Base-by-base conservation (phyloP, 768 basidiomycete species). In the Kwoniella dendrophila region DNA sequence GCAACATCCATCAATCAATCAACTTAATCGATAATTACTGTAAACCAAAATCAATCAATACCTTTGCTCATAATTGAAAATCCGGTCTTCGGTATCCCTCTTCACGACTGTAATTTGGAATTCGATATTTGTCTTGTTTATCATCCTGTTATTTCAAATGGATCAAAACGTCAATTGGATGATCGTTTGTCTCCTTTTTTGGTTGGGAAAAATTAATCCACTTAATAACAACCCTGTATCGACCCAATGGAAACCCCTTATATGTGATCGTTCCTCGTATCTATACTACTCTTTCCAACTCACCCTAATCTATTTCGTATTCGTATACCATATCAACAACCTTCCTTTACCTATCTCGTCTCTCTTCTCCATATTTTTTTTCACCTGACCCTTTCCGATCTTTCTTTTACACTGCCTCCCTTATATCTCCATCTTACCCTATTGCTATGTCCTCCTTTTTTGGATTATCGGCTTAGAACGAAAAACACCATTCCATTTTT, bases 181-280 rank as follows among this genome's bases (percentile, higher is more conserved):
- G n/a, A n/a, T n/a, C n/a, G n/a, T n/a, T n/a, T n/a, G n/a, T n/a
- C n/a, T n/a, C n/a, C n/a, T n/a, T n/a, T n/a, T n/a, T n/a, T n/a
- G n/a, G n/a, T n/a, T n/a, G n/a, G n/a, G n/a, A n/a, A n/a, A n/a
- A n/a, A 51, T 12, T 51, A 32, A 33, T 33, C 27, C 11, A 48
- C 3, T 14, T 24, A 48, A 7, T 27, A 33, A 51, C 49, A 36
- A 18, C 49, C n/a, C n/a, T n/a, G n/a, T n/a, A n/a, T n/a, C n/a
- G n/a, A n/a, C n/a, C n/a, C n/a, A n/a, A n/a, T n/a, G n/a, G n/a
- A n/a, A n/a, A n/a, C n/a, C n/a, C n/a, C n/a, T n/a, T n/a, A n/a
- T n/a, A n/a, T n/a, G n/a, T 51, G 49, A 51, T 51, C 49, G 49
- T 51, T 22, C 49, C 49, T 51, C 29, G n/a, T n/a, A n/a, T n/a